A percentile compares a stretch with the other conserved stretches of the same genome.
Evolutionary conservation across 345 rosid species (phyloP).

Genomic region (Salix udensis): DNA sequence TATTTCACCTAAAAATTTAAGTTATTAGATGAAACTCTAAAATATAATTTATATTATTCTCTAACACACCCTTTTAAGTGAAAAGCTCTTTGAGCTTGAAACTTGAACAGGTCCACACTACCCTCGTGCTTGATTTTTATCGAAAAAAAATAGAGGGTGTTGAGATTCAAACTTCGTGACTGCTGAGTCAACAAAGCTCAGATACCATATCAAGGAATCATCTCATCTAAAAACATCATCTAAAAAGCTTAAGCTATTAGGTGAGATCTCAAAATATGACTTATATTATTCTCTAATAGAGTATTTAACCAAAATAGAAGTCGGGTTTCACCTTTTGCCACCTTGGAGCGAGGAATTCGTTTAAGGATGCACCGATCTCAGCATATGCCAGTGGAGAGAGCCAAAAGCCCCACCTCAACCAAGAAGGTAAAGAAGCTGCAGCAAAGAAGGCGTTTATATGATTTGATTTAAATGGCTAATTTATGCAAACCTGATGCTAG

Average conservation of each 20-base stretch:
- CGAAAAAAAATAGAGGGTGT: fast-evolving
- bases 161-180: too few relatives aligned
- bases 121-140: too few relatives aligned
- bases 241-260: too few relatives aligned
- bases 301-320: background rate
- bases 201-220: too few relatives aligned
- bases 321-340: slow-evolving; percentile 45
- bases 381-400: slow-evolving; percentile 45
- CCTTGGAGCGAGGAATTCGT: slow-evolving; percentile 53
- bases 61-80: too few relatives aligned
- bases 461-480: background rate
- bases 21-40: fast-evolving
- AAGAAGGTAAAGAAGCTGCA: slow-evolving; percentile 46
- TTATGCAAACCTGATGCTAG: background rate
- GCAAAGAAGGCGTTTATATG: background rate
- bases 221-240: too few relatives aligned
- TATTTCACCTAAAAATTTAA: fast-evolving
- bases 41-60: too few relatives aligned
- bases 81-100: too few relatives aligned
- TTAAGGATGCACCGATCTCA: slow-evolving; percentile 38
- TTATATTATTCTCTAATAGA: too few relatives aligned
- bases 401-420: slow-evolving; percentile 57
- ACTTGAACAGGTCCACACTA: too few relatives aligned
- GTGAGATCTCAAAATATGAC: fast-evolving
- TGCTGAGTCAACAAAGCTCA: too few relatives aligned